phyloP scores from a whole-genome alignment of 306 rosid genomes.

The Cicer bijugum region DNA sequence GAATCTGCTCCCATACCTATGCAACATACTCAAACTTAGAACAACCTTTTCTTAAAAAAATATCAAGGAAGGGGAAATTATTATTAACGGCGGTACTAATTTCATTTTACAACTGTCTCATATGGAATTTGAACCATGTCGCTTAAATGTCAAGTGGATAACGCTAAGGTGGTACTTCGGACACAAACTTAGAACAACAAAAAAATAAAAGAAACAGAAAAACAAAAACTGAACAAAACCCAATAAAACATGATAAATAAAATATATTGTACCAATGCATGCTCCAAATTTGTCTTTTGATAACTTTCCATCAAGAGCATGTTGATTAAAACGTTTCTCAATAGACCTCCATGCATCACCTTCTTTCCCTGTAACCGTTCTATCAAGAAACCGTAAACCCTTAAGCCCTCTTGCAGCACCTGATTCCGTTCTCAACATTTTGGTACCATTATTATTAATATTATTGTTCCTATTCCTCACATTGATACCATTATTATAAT shows the following conservation, averaged over 20 bases:
- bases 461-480: conserved; percentile 41
- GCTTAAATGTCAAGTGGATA: no score
- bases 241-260: not conserved
- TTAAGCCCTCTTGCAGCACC: conserved; percentile 70
- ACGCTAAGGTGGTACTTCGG: no score
- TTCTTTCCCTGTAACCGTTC: conserved; percentile 74
- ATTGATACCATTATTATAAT: conserved; percentile 11
- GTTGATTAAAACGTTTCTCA: conserved; percentile 59
- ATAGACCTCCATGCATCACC: conserved; percentile 69
- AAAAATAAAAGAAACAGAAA: not conserved
- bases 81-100: no score
- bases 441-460: conserved; percentile 29
- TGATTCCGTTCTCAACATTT: conserved; percentile 50
- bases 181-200: conserved; percentile 14
- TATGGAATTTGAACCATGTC: no score
- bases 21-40: conserved; percentile 7
- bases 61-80: no score
- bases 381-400: conserved; percentile 75
- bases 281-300: conserved; percentile 71
- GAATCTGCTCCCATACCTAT: conserved; percentile 85
- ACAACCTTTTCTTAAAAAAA: not conserved
- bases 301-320: conserved; percentile 59
- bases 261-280: conserved; percentile 63
- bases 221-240: not conserved
- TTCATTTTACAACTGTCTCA: no score